A percentile compares a stretch with the other conserved stretches of the same genome.
These are phyloP conservation scores for Hanseniaspora lachancei DNA, from an alignment of 805 yeast genomes.

Conservation along the genomic window DNA sequence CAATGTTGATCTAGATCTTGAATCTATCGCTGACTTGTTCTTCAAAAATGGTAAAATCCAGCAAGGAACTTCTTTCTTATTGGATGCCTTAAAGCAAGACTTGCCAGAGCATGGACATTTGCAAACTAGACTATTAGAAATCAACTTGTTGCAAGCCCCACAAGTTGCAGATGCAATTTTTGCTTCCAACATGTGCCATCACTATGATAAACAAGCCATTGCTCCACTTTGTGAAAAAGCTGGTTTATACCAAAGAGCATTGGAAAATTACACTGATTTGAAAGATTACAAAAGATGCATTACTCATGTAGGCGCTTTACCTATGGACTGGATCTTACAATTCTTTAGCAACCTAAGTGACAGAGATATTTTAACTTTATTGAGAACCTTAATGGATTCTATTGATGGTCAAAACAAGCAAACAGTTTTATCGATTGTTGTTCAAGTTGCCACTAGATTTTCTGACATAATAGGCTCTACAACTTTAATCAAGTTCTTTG, in stretches of 20 bases:
- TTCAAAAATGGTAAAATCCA: constrained; percentile 87
- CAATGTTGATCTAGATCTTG: constrained; percentile 53
- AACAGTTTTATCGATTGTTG: constrained; percentile 57
- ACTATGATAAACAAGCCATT: constrained; percentile 84
- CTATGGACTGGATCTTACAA: constrained; percentile 83
- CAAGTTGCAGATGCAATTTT: constrained; percentile 98
- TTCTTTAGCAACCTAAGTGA: constrained; percentile 90
- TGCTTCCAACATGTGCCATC: constrained; percentile 90
- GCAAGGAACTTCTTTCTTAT: constrained; percentile 93
- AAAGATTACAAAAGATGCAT: constrained; percentile 92
- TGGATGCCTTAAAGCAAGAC: constrained; percentile 90
- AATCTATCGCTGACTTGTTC: constrained; percentile 82
- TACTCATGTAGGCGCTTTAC: constrained; percentile 71
- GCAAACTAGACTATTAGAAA: constrained; percentile 88
- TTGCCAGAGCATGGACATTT: constrained; percentile 89
- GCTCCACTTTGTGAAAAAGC: constrained; percentile 90
- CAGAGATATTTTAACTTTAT: constrained; percentile 79
- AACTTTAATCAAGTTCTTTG: constrained; percentile 77
- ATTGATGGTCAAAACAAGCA: constrained; percentile 60
- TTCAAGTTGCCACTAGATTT: constrained; percentile 93
- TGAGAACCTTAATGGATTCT: constrained; percentile 69
- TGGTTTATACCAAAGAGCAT: constrained; percentile 89
- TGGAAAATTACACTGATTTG: constrained; percentile 88
- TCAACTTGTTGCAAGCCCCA: constrained; percentile 88
- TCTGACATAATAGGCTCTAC: constrained; percentile 85